A percentile compares a stretch with the other conserved stretches of the same genome.
These are phyloP conservation scores for Parathielavia hyrcaniae DNA, from an alignment of 495 filamentous ascomycete species.

Conservation along the genomic window DNA sequence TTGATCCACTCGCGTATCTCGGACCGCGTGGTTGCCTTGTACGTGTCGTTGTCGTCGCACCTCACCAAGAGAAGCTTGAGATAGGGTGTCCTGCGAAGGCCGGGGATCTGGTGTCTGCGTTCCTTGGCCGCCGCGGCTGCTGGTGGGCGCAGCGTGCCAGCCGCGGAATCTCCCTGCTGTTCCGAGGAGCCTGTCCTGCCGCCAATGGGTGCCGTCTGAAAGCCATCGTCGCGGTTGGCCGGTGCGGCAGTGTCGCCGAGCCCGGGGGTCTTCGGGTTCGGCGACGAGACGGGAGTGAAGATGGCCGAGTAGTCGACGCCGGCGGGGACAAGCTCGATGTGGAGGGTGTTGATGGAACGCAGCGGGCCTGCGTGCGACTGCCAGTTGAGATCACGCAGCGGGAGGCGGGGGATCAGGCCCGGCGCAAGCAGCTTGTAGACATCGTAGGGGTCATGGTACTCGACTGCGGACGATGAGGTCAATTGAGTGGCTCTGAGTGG, in stretches of 20 bases:
- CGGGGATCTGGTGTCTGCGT: constrained; percentile 90
- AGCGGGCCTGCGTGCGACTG: constrained; percentile 86
- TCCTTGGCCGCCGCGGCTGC: constrained; percentile 37
- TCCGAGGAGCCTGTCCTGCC: constrained; percentile 31
- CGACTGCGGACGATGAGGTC: constrained; percentile 35
- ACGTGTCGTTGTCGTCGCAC: constrained; percentile 91
- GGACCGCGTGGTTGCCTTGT: constrained; percentile 72
- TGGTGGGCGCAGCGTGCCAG: constrained; percentile 21
- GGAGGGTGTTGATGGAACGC: constrained; percentile 84
- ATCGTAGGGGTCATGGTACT: constrained; percentile 84
- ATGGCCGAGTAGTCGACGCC: constrained; percentile 33
- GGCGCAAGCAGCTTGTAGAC: constrained; percentile 75
- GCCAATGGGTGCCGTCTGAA: constrained; percentile 40
- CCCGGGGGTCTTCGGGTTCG: constrained; percentile 28
- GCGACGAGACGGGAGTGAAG: constrained; percentile 38
- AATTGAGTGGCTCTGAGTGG: neutral
- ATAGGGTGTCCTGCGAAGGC: constrained; percentile 87
- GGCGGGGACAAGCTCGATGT: constrained; percentile 73
- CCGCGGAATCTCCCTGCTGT: constrained; percentile 27
- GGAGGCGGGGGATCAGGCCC: constrained; percentile 69
- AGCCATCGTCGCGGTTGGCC: constrained; percentile 45
- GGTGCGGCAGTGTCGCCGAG: constrained; percentile 40
- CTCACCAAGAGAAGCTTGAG: constrained; percentile 82
- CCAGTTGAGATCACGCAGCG: constrained; percentile 93
- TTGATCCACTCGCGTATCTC: constrained; percentile 88